A percentile compares a stretch with the other conserved stretches of the same genome.
These are phyloP conservation scores for Gnomoniopsis sp. DNA, from an alignment of 2,329 filamentous ascomycete genomes.

Conservation along the genomic window DNA sequence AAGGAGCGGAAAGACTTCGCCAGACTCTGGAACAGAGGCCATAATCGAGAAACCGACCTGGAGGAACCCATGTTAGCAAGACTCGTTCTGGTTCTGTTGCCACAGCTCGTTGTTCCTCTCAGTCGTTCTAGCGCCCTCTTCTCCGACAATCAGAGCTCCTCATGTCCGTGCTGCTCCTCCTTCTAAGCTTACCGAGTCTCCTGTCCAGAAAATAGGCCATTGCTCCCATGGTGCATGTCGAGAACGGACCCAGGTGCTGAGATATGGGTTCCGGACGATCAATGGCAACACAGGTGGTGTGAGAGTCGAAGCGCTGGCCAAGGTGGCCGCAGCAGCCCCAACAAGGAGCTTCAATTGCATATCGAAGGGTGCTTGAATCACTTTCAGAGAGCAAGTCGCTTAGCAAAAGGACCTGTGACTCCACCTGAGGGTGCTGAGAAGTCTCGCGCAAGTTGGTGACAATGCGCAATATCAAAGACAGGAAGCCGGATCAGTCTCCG, in stretches of 20 bases:
- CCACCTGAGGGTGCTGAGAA: neutral
- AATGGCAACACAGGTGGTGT: slow-evolving; percentile 56
- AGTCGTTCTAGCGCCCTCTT: neutral
- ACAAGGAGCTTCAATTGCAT: slow-evolving; percentile 30
- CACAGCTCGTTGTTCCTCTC: neutral
- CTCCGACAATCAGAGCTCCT: neutral
- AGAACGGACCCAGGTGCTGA: slow-evolving; percentile 61
- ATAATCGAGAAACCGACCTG: slow-evolving; percentile 49
- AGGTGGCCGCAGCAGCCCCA: slow-evolving; percentile 31
- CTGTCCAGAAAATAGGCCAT: slow-evolving; percentile 67
- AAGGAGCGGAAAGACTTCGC: slow-evolving; percentile 47
- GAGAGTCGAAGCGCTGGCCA: slow-evolving; percentile 46
- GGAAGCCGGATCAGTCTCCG: neutral
- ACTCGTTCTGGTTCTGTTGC: neutral
- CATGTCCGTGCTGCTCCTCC: neutral
- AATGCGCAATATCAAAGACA: neutral
- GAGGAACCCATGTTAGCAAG: slow-evolving; percentile 2
- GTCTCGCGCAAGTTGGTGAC: neutral
- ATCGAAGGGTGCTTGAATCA: neutral
- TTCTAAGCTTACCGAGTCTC: slow-evolving; percentile 25
- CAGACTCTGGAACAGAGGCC: slow-evolving; percentile 39
- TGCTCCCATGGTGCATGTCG: slow-evolving; percentile 72
- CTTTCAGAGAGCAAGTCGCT: neutral
- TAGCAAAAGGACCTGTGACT: neutral
- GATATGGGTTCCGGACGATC: slow-evolving; percentile 57